phyloP scores from a whole-genome alignment of 768 basidiomycete genomes.

The Lyophyllum decastes region DNA sequence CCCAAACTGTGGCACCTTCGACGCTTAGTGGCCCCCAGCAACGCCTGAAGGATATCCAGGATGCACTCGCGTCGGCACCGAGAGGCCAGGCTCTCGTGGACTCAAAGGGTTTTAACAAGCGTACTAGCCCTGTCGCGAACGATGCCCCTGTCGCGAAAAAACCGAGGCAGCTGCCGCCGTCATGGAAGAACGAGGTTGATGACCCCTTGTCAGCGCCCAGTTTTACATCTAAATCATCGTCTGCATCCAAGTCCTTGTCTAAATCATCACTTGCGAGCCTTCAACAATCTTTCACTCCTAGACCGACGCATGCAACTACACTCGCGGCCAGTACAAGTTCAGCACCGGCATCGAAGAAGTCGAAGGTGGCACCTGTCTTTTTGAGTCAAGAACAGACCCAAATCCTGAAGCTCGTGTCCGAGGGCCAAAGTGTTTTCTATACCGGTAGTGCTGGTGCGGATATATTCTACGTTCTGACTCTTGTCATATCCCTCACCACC shows the following conservation, averaged over 20 bases:
- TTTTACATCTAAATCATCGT: constrained; percentile 23
- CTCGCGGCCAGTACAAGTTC: constrained; percentile 9
- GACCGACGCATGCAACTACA: constrained; percentile 8
- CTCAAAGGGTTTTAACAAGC: constrained; percentile 38
- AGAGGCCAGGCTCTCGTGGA: constrained; percentile 27
- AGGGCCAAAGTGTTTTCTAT: constrained; percentile 84
- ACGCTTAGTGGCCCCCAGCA: constrained; percentile 30
- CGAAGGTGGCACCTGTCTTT: constrained; percentile 46
- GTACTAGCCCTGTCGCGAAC: constrained; percentile 30
- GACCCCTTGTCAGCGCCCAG: constrained; percentile 36
- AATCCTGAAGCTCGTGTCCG: constrained; percentile 76
- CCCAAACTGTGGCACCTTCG: constrained; percentile 14
- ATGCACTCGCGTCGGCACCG: constrained; percentile 41
- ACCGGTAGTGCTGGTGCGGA: constrained; percentile 91
- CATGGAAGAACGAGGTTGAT: constrained; percentile 39
- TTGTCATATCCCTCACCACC: background rate
- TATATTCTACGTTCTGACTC: background rate
- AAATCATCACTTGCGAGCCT: background rate
- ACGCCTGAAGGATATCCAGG: constrained; percentile 62
- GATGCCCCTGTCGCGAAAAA: constrained; percentile 46
- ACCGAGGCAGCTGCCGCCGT: constrained; percentile 52
- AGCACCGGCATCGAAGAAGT: constrained; percentile 20
- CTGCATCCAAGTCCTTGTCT: background rate
- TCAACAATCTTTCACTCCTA: constrained; percentile 8
- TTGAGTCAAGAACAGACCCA: constrained; percentile 87